Base-by-base conservation (phyloP, 495 filamentous ascomycete genomes). In the Neurospora discreta region DNA sequence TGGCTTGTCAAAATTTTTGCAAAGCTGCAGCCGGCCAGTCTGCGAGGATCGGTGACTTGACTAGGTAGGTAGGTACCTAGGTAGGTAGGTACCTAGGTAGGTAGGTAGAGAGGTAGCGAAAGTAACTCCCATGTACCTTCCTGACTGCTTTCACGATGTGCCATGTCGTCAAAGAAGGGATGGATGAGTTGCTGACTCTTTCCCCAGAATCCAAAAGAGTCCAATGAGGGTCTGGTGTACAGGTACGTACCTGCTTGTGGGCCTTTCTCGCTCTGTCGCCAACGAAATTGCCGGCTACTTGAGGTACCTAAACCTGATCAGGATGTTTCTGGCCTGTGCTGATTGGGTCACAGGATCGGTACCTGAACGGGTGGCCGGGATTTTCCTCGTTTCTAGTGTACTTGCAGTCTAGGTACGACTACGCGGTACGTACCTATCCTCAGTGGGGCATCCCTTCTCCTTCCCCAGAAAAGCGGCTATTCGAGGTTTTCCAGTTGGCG, bases 341-440 rank as follows among this genome's bases (percentile, higher is more conserved):
- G 75, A 78, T 78, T 80, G 76, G 78, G 76, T 80, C 78, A 78
- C 77, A 73, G 69, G 75, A 70, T 41, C 71, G 68, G 79, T 80
- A 76, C 78, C 79, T 80, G 76, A 77, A 76, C 68, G 69, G 42
- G 70, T 71, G 74, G 70, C 73, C 74, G 46, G 43, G 58, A 67
- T 39, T 23, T 69, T 39, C 70, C 26, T 46, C 44, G 30, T 69
- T 68, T 52, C 71, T 43, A n/a, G n/a, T n/a, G n/a, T n/a, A 73
- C 70, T 75, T 69, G 71, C 26, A 69, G 52, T 65, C 52, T 33
- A 65, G 52, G 52, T 33, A 65, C 52, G 52, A 26, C n/a, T n/a
- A n/a, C n/a, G n/a, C n/a, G 52, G 52, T 65, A 65, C 52, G 52
- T 65, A 65, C 15, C 26, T 65, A 26, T 18, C 52, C 52, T 33